Evolutionary conservation across 2,329 filamentous ascomycete genomes (phyloP), one percentile per base, ranked within the genome.

Genomic region (Shiraia sp.): DNA sequence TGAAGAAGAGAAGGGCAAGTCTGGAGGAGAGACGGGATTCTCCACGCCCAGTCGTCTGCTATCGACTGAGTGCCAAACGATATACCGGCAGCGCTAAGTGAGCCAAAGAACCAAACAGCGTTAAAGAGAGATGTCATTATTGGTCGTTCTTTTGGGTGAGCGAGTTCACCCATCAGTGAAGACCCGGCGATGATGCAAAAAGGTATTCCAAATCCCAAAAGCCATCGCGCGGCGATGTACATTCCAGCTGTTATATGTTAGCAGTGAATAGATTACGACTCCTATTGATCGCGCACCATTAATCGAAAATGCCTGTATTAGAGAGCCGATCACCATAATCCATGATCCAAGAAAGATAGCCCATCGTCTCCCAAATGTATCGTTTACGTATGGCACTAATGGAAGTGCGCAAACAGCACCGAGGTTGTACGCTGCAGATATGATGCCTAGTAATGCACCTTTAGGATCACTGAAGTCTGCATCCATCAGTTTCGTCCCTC

Each of bases 191-290:
- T 80, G 55, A 85, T 82, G 0, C 81, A 74, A 45, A 85, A 71
- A 36, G 79, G 80, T 67, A 83, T 83, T 17, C 84, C 84, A 53
- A 87, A 87, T 35, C 85, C 85, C 5, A 85, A 73, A 30, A 84
- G 65, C 51, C 81, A 80, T 27, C 82, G 75, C 26, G 80, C 81
- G n/a, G 71, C 75, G 44, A 82, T 72, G 50, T 80, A 83, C 77
- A 83, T 65, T 13, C 45, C 49, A 36, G 55, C 58, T 61, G 23
- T 25, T 10, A 5, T 8, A n/a, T 6, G 26, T 57, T 12, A 53
- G 43, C 19, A 30, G 25, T 4, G n/a, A 5, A 23, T 15, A 12
- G 4, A 6, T 6, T 7, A 13, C 36, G 10, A 12, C 14, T 25
- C 31, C 14, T 8, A 7, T 8, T 17, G 6, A 22, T 10, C 9